phyloP scores from a whole-genome alignment of 139 green algal genomes.

The Yamagishiella unicocca region DNA sequence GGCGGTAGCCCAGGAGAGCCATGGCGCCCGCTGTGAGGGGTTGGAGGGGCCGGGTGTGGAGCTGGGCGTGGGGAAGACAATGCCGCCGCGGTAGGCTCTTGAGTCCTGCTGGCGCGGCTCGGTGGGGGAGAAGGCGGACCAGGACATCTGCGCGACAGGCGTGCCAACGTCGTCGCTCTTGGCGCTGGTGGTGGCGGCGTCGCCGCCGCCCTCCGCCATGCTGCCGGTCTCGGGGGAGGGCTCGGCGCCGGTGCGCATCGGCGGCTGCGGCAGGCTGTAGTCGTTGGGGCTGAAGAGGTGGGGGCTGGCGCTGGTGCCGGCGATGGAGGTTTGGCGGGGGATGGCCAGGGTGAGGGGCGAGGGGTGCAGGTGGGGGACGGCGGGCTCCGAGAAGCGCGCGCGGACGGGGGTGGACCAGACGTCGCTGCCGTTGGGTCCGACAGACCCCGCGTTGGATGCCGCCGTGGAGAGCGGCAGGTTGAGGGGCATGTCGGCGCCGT shows the following conservation, averaged over 20 bases:
- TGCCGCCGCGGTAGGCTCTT: background rate
- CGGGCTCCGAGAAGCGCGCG: background rate
- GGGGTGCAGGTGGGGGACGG: background rate
- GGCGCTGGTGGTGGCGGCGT: background rate
- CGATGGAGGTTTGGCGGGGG: background rate
- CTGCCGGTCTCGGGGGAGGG: background rate
- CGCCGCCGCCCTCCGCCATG: background rate
- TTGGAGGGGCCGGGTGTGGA: background rate
- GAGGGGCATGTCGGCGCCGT: too few relatives aligned
- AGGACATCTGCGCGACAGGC: background rate
- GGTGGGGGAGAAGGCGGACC: background rate
- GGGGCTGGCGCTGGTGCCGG: background rate
- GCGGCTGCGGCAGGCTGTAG: background rate
- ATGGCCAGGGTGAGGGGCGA: background rate
- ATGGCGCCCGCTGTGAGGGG: background rate
- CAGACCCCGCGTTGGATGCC: too few relatives aligned
- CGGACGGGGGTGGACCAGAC: background rate
- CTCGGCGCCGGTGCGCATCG: background rate
- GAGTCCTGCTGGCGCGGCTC: background rate
- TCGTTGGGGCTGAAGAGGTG: background rate
- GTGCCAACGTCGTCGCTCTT: background rate
- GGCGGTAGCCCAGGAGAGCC: slow-evolving; percentile 7
- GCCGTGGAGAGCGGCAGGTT: too few relatives aligned
- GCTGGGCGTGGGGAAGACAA: background rate
- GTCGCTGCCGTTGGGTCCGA: background rate